Evolutionary conservation across 2,329 filamentous ascomycete species (phyloP), one percentile per base, ranked within the genome.

Genomic region (Aureobasidium subglaciale): DNA sequence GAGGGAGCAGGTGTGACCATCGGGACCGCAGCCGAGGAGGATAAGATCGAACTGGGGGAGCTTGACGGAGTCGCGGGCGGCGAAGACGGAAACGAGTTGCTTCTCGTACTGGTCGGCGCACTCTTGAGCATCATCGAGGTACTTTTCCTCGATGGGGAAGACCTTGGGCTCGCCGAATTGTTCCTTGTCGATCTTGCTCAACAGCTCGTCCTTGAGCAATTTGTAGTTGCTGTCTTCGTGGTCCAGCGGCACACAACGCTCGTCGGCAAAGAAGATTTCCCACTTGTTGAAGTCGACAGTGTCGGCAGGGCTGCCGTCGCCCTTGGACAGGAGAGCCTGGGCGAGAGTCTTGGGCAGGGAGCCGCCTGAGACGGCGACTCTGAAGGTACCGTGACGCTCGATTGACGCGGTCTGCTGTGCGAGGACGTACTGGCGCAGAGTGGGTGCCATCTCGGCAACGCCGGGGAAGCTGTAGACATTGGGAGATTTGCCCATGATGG

Each of bases 251-350:
- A 97, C 93, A 64, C 89, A 89, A 67, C 93, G 88, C 79, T 99
- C 93, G 70, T 99, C 93, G 68, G 92, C 92, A 73, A 96, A 97
- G 80, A 97, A 99, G 68, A 99, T 89, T 67, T 97, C 88, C 93
- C 93, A 99, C 71, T 88, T 90, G 69, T 80, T 77, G 73, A 95
- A 96, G 65, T 87, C 78, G 63, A 91, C 73, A 4, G 75, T 79
- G 67, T 90, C 88, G 56, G 85, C 74, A 32, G 68, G 63, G 34
- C 69, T 71, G 46, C 73, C 76, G 58, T 76, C 71, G 73, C 73
- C 62, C 8, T 63, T 60, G n/a, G 63, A 59, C 24, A 97, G 82
- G 10, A 97, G 83, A 9, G 90, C 90, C 70, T 89, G 83, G 42
- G 90, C 90, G 38, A 99, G 85, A 13, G 86, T 88, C 67, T 90